Evolutionary conservation across 176 grass and related monocot genomes (phyloP).

Genomic region (Eragrostis curvula): DNA sequence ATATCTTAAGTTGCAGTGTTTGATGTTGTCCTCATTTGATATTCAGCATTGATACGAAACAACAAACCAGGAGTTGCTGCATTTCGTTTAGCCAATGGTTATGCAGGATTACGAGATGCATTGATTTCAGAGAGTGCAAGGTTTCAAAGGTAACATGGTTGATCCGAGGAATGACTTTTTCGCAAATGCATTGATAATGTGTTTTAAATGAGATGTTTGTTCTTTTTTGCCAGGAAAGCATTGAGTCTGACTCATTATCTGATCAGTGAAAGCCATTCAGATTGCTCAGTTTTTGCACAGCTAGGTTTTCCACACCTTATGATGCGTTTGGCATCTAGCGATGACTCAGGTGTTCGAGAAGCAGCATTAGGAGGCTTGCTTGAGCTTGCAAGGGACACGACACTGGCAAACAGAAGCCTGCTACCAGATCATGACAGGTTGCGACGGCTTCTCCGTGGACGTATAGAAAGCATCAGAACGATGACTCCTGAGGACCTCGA

Average conservation of each 20-base stretch:
- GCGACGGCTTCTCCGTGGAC: conserved; percentile 53
- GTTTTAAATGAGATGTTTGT: conserved; percentile 14
- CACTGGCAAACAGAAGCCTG: conserved; percentile 51
- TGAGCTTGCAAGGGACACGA: conserved; percentile 63
- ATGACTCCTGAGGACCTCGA: conserved; percentile 80
- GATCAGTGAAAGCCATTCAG: conserved; percentile 69
- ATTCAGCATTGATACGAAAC: conserved; percentile 86
- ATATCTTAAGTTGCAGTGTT: not conserved
- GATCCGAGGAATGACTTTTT: not conserved
- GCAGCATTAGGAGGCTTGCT: conserved; percentile 75
- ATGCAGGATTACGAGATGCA: conserved; percentile 77
- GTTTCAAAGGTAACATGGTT: conserved; percentile 72
- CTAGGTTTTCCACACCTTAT: conserved; percentile 79
- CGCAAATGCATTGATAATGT: not conserved
- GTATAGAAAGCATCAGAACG: conserved; percentile 62
- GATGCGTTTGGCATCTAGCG: conserved; percentile 66
- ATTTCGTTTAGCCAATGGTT: conserved; percentile 85
- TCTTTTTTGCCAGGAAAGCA: conserved; percentile 71
- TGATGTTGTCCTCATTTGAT: conserved; percentile 41
- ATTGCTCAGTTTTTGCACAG: conserved; percentile 63
- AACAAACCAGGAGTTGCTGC: conserved; percentile 72
- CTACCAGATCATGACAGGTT: conserved; percentile 59
- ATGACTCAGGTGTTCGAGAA: conserved; percentile 80
- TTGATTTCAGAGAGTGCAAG: conserved; percentile 69
- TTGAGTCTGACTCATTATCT: conserved; percentile 75